phyloP scores from a whole-genome alignment of 2,329 filamentous ascomycete genomes.

The Venturia effusa region DNA sequence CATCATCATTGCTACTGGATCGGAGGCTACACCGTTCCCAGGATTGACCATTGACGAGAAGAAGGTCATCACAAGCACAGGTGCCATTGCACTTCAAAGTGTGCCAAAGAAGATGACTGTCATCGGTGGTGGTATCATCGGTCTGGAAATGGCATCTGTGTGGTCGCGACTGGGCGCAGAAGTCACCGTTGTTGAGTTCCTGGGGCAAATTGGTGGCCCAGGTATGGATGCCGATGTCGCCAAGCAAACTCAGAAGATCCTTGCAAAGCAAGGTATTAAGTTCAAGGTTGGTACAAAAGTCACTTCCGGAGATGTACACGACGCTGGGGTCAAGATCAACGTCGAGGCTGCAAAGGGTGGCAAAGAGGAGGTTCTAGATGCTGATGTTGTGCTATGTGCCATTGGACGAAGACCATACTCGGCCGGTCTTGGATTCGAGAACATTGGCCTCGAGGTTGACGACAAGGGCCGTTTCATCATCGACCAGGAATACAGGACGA shows the following conservation, averaged over 20 bases:
- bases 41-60: constrained; percentile 95
- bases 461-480: constrained; percentile 92
- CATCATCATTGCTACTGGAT: constrained; percentile 94
- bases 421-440: constrained; percentile 80
- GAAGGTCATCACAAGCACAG: constrained; percentile 92
- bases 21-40: constrained; percentile 91
- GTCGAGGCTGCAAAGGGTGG: constrained; percentile 92
- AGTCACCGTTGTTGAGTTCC: constrained; percentile 95
- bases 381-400: constrained; percentile 90
- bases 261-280: constrained; percentile 93
- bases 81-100: constrained; percentile 77
- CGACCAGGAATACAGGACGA: constrained; percentile 97
- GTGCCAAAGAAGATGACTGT: constrained; percentile 95
- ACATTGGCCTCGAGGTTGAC: constrained; percentile 82
- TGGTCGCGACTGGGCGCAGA: constrained; percentile 91
- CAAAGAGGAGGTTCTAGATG: constrained; percentile 84
- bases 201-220: constrained; percentile 90
- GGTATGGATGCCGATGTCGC: constrained; percentile 94
- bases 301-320: constrained; percentile 66
- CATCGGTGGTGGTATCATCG: constrained; percentile 97
- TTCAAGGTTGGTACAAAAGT: constrained; percentile 99
- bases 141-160: constrained; percentile 95
- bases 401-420: constrained; percentile 97
- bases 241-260: constrained; percentile 83
- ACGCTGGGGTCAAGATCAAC: constrained; percentile 68